Conservation (phyloP, 2,329 filamentous ascomycete genomes). For the Lomentospora prolificans region DNA sequence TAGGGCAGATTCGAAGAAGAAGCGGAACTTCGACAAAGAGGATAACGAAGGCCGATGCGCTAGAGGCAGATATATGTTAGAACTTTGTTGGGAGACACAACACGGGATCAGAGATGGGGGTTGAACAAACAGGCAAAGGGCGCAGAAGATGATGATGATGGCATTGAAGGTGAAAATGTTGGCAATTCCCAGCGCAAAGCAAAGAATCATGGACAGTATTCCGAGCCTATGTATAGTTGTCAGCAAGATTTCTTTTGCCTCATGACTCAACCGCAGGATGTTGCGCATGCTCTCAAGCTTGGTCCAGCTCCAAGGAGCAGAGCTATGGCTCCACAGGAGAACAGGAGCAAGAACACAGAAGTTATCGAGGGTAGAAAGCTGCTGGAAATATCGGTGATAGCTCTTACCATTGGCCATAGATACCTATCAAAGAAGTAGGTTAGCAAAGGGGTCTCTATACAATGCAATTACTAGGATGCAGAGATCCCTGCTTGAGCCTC, state of each 20-base stretch:
- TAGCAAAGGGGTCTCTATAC: conserved; percentile 17
- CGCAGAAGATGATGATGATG: conserved; percentile 40
- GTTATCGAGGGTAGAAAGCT: background rate
- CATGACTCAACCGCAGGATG: background rate
- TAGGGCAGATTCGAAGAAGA: conserved; percentile 94
- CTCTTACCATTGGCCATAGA: conserved; percentile 67
- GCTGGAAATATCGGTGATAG: background rate
- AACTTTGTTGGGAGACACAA: background rate
- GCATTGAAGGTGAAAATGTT: conserved; percentile 50
- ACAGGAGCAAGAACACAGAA: too few species aligned
- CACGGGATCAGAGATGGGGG: conserved; percentile 1
- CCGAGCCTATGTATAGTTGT: conserved; percentile 43
- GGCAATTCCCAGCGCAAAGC: conserved; percentile 58
- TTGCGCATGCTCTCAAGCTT: background rate
- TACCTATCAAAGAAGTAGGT: conserved; percentile 38
- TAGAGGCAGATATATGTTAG: conserved; percentile 21
- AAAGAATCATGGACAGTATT: conserved; percentile 61
- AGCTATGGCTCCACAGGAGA: too few species aligned
- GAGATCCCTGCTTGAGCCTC: conserved; percentile 7
- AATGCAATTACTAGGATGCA: background rate
- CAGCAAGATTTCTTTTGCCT: background rate
- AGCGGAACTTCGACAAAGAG: conserved; percentile 87
- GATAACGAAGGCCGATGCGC: conserved; percentile 61
- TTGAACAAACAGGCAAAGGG: conserved; percentile 41
- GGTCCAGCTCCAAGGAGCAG: background rate